Percentiles rank a stretch among this genome's conserved stretches.
Evolutionary conservation across 2,329 filamentous ascomycete genomes (phyloP).

Genomic region (Fusarium sp.): DNA sequence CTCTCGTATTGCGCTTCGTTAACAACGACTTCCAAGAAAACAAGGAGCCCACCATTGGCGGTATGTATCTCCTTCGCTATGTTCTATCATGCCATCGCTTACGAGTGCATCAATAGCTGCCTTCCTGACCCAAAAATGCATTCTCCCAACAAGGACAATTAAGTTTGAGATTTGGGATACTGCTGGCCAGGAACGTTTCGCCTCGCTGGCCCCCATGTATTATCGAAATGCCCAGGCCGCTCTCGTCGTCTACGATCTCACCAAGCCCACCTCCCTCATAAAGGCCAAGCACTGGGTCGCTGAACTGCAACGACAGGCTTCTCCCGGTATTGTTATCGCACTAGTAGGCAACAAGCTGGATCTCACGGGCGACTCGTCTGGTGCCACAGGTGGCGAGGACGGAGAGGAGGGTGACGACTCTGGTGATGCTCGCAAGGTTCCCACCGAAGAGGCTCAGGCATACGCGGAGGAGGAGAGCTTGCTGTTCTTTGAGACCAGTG

Average conservation of each 20-base stretch:
- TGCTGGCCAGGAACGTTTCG: slow-evolving; percentile 96
- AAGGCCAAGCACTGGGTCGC: slow-evolving; percentile 99
- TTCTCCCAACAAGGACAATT: slow-evolving; percentile 90
- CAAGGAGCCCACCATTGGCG: slow-evolving; percentile 99
- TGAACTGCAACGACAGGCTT: slow-evolving; percentile 95
- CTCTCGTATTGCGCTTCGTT: slow-evolving; percentile 96
- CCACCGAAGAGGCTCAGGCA: slow-evolving; percentile 88
- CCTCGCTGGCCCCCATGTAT: slow-evolving; percentile 97
- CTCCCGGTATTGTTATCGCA: slow-evolving; percentile 95
- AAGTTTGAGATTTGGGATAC: slow-evolving; percentile 99
- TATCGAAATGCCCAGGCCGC: slow-evolving; percentile 98
- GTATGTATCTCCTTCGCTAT: slow-evolving; percentile 63
- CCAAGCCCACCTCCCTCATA: slow-evolving; percentile 92
- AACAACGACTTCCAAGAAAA: slow-evolving; percentile 99
- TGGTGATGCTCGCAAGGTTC: slow-evolving; percentile 86
- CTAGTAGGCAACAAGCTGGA: slow-evolving; percentile 98
- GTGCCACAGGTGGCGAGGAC: slow-evolving; percentile 59
- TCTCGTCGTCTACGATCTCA: slow-evolving; percentile 98
- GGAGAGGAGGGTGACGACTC: slow-evolving; percentile 70
- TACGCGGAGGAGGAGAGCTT: slow-evolving; percentile 96
- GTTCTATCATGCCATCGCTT: slow-evolving; percentile 21
- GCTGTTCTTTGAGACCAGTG: slow-evolving; percentile 97
- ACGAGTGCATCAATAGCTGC: slow-evolving; percentile 71
- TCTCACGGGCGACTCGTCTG: slow-evolving; percentile 73
- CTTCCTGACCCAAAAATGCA: slow-evolving; percentile 99